Percentiles rank a stretch among this genome's conserved stretches.
These are phyloP conservation scores for Aspergillus quadrilineatus DNA, from an alignment of 2,329 filamentous ascomycete genomes.

Conservation along the genomic window DNA sequence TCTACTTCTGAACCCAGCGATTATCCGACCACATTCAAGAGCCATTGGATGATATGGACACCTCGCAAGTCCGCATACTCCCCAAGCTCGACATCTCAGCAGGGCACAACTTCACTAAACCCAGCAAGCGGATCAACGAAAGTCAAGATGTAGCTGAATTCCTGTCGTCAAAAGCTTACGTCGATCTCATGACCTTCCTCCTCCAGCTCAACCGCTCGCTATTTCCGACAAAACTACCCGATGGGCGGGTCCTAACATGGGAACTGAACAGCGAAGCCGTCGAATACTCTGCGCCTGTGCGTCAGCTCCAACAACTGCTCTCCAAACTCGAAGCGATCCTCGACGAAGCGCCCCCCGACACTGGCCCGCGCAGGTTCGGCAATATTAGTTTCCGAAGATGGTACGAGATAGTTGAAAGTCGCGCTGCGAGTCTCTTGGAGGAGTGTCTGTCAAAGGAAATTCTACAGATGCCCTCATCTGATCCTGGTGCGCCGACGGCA, in stretches of 20 bases:
- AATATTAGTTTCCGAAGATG: constrained; percentile 88
- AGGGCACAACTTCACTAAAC: constrained; percentile 62
- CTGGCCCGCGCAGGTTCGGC: constrained; percentile 83
- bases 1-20: neutral
- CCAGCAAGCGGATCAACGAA: constrained; percentile 80
- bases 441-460: constrained; percentile 56
- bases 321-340: constrained; percentile 65
- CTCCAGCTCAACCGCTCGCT: constrained; percentile 87
- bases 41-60: constrained; percentile 23
- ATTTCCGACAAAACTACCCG: constrained; percentile 62
- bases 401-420: constrained; percentile 67
- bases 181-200: constrained; percentile 81
- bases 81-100: constrained; percentile 47
- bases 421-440: constrained; percentile 56
- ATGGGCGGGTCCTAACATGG: constrained; percentile 52
- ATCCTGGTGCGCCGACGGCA: constrained; percentile 46
- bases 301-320: constrained; percentile 66
- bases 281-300: constrained; percentile 58
- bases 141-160: constrained; percentile 78
- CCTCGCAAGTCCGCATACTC: constrained; percentile 38
- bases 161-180: constrained; percentile 76
- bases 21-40: neutral
- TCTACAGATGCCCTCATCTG: constrained; percentile 33
- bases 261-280: constrained; percentile 41
- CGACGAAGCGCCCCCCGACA: constrained; percentile 76